phyloP scores from a whole-genome alignment of 176 grass and related monocot species.

The Rhipidocladum racemiflorum region DNA sequence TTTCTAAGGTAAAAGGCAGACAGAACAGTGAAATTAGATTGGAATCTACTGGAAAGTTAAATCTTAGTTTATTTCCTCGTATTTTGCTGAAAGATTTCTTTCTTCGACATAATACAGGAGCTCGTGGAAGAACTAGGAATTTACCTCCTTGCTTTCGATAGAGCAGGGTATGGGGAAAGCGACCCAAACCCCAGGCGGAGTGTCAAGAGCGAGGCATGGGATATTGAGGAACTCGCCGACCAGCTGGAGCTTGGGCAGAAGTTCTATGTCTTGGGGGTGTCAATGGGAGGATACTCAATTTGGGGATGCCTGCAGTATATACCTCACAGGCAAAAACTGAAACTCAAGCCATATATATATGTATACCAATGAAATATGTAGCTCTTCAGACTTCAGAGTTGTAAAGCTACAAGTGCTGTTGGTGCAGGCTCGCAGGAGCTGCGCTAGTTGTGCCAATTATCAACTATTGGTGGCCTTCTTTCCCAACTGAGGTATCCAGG shows the following conservation, averaged over 20 bases:
- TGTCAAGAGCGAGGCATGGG: conserved; percentile 67
- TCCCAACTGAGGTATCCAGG: conserved; percentile 54
- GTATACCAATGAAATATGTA: neutral
- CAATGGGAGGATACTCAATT: conserved; percentile 65
- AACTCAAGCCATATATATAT: neutral
- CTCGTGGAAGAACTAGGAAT: conserved; percentile 64
- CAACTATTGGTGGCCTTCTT: conserved; percentile 90
- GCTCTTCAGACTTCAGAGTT: conserved; percentile 9
- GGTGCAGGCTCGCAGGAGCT: conserved; percentile 62
- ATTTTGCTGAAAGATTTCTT: neutral
- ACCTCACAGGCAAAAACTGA: conserved; percentile 58
- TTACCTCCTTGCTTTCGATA: conserved; percentile 74
- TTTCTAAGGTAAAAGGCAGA: conserved; percentile 51
- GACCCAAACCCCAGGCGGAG: conserved; percentile 61
- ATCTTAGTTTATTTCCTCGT: neutral
- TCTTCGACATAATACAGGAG: conserved; percentile 45
- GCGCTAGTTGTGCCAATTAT: conserved; percentile 60
- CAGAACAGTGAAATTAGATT: neutral
- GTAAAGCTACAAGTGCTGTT: neutral
- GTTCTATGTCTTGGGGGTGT: conserved; percentile 68
- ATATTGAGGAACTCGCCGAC: conserved; percentile 75
- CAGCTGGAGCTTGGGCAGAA: conserved; percentile 60
- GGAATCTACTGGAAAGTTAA: neutral
- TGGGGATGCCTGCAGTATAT: conserved; percentile 87
- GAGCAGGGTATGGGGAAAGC: conserved; percentile 81